A percentile compares a stretch with the other conserved stretches of the same genome.
phyloP scores from a whole-genome alignment of 2,329 filamentous ascomycete genomes.

The Fusarium sp. region DNA sequence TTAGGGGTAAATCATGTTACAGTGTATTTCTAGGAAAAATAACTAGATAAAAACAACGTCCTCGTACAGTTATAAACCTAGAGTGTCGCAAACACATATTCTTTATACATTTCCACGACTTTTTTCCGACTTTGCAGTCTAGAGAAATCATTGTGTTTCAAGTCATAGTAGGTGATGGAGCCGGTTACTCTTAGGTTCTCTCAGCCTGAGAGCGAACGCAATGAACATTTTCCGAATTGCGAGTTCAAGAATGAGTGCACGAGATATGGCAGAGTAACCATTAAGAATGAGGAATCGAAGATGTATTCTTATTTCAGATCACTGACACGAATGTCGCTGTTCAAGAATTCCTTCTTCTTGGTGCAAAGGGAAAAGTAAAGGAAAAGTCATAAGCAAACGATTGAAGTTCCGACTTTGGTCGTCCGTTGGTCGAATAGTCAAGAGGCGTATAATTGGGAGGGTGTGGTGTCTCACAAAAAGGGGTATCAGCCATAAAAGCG shows the following conservation, averaged over 20 bases:
- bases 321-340: slow-evolving; percentile 39
- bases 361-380: slow-evolving; percentile 32
- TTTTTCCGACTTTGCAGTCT: slow-evolving; percentile 1
- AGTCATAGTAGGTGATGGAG: slow-evolving; percentile 1
- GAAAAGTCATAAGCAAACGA: slow-evolving; percentile 33
- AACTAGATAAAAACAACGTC: slow-evolving; percentile 41
- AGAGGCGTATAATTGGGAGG: slow-evolving; percentile 23
- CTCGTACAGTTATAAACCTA: slow-evolving; percentile 44
- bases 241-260: slow-evolving; percentile 26
- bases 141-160: not conserved
- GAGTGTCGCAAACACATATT: slow-evolving; percentile 40
- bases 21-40: slow-evolving; percentile 41
- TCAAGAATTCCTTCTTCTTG: slow-evolving; percentile 11
- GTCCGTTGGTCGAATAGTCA: slow-evolving; percentile 24
- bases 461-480: slow-evolving; percentile 26
- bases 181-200: slow-evolving; percentile 7
- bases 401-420: slow-evolving; percentile 26
- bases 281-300: slow-evolving; percentile 17
- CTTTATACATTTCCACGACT: slow-evolving; percentile 39
- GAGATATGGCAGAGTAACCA: slow-evolving; percentile 13
- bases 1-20: slow-evolving; percentile 18
- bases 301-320: slow-evolving; percentile 35
- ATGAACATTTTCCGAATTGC: slow-evolving; percentile 4
- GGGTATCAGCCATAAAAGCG: slow-evolving; percentile 40
- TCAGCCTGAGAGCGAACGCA: slow-evolving; percentile 14